Conservation (phyloP, 1,139 yeast species). For the Ogataea hybrid region DNA sequence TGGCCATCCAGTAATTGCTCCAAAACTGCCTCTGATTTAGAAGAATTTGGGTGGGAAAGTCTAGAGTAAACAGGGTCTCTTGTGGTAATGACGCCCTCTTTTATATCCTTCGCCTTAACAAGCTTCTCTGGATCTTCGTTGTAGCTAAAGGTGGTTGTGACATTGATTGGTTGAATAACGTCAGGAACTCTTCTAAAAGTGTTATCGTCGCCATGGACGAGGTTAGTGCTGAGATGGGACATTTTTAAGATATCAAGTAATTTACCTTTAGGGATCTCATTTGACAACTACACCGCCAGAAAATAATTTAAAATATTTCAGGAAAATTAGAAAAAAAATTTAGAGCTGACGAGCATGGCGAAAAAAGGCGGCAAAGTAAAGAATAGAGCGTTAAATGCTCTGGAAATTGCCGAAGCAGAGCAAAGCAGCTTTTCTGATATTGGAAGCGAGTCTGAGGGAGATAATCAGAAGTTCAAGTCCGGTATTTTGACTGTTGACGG, state of each 20-base stretch:
- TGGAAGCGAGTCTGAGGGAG: slow-evolving; percentile 25
- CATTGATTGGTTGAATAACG: slow-evolving; percentile 78
- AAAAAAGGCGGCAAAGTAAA: slow-evolving; percentile 16
- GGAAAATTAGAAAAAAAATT: not conserved
- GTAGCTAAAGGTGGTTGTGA: slow-evolving; percentile 76
- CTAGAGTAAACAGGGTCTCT: slow-evolving; percentile 61
- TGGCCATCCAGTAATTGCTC: slow-evolving; percentile 54
- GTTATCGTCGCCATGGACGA: slow-evolving; percentile 71
- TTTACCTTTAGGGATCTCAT: not conserved
- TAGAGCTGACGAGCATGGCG: slow-evolving; percentile 5
- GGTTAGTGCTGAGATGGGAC: slow-evolving; percentile 48
- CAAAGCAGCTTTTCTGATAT: slow-evolving; percentile 9
- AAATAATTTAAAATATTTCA: slow-evolving; percentile 1
- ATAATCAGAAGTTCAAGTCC: slow-evolving; percentile 29
- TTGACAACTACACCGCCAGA: slow-evolving; percentile 5
- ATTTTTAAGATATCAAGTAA: slow-evolving; percentile 22
- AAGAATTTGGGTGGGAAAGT: slow-evolving; percentile 66
- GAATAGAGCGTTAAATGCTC: slow-evolving; percentile 32
- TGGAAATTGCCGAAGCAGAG: slow-evolving; percentile 32
- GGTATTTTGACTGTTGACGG: slow-evolving; percentile 33
- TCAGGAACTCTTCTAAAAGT: slow-evolving; percentile 44
- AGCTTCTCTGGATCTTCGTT: slow-evolving; percentile 52
- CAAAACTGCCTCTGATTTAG: slow-evolving; percentile 67
- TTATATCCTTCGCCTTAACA: slow-evolving; percentile 41
- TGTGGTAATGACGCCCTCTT: slow-evolving; percentile 26